These are phyloP conservation scores for Pistacia integerrima DNA, from an alignment of 345 rosid species.

Conservation along the genomic window DNA sequence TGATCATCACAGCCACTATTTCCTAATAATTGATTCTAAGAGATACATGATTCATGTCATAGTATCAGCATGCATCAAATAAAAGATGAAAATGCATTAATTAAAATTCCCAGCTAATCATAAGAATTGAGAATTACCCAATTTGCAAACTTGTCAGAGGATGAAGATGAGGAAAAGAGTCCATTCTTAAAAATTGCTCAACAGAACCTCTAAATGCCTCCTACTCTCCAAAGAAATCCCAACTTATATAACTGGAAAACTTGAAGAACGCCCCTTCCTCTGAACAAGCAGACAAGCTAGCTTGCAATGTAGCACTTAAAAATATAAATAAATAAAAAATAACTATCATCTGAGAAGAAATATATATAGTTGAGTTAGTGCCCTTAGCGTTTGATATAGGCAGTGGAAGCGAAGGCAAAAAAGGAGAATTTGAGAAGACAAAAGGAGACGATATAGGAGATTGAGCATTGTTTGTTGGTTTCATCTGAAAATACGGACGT, in stretches of 20 bases:
- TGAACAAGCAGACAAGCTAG: not conserved
- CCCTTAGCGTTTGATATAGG: not conserved
- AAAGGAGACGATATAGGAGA: not conserved
- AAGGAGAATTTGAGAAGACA: not conserved
- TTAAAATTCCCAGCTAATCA: no score
- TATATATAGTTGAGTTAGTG: not conserved
- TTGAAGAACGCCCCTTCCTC: not conserved
- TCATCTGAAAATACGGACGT: not conserved
- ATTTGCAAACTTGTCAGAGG: constrained; percentile 27
- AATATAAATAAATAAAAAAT: not conserved
- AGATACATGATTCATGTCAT: not conserved
- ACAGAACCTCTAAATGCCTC: not conserved
- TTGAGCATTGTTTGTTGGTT: not conserved
- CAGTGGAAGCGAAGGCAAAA: not conserved
- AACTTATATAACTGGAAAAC: not conserved
- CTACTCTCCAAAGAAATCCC: not conserved
- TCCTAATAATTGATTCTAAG: no score
- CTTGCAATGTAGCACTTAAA: not conserved
- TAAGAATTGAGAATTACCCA: constrained; percentile 5
- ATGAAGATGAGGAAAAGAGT: constrained; percentile 17
- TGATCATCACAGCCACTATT: not conserved
- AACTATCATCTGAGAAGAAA: no score
- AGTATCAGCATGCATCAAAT: not conserved
- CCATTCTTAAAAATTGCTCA: constrained; percentile 1
- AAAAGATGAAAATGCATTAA: no score